Percentiles rank a stretch among this genome's conserved stretches.
Conservation (phyloP, 495 filamentous ascomycete genomes). For the Schizothecium vesticola region DNA sequence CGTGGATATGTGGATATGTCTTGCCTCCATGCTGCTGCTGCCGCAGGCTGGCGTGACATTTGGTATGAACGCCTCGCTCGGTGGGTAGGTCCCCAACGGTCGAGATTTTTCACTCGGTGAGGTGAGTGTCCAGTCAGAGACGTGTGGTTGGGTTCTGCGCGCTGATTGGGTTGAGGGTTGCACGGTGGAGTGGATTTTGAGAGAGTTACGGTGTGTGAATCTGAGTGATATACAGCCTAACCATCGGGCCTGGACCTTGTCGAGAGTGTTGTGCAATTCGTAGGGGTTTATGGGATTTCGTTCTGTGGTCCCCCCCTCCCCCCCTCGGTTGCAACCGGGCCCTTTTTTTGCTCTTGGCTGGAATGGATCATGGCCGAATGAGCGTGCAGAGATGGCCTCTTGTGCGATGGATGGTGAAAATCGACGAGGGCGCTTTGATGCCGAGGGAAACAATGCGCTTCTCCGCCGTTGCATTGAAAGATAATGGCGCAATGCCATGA, state of each 20-base stretch:
- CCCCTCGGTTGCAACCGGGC: background rate
- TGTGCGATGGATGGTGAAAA: background rate
- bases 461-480: background rate
- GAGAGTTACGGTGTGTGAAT: background rate
- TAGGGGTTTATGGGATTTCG: background rate
- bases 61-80: background rate
- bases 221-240: background rate
- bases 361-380: background rate
- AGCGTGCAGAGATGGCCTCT: conserved; percentile 2
- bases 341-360: background rate
- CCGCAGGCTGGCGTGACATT: background rate
- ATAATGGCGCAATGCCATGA: background rate
- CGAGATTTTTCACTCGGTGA: background rate
- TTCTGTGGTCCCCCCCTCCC: background rate
- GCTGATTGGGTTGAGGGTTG: background rate
- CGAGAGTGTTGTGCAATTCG: background rate
- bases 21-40: background rate
- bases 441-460: background rate
- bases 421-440: background rate
- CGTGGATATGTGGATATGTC: background rate
- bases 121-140: background rate
- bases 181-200: background rate
- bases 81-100: background rate
- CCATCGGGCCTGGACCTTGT: background rate
- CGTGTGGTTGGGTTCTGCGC: background rate